A percentile compares a stretch with the other conserved stretches of the same genome.
phyloP scores from a whole-genome alignment of 2,329 filamentous ascomycete genomes.

The Cytospora chrysosperma region DNA sequence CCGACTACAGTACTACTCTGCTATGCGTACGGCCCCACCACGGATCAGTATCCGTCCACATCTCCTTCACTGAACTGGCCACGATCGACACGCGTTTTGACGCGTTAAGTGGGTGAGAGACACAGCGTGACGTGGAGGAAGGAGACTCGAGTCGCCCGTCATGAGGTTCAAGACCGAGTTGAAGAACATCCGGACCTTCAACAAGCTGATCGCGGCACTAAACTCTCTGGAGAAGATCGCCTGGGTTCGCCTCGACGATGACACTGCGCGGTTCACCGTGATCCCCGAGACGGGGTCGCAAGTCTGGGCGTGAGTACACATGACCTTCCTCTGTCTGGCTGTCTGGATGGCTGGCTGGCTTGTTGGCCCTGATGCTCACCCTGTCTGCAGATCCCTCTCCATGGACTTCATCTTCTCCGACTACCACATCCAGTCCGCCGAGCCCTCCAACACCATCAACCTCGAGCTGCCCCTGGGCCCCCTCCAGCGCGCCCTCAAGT shows the following conservation, averaged over 20 bases:
- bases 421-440: slow-evolving; percentile 83
- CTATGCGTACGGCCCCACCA: not conserved
- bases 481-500: slow-evolving; percentile 87
- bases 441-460: slow-evolving; percentile 85
- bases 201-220: slow-evolving; percentile 64
- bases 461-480: slow-evolving; percentile 89
- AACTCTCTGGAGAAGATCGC: slow-evolving; percentile 76
- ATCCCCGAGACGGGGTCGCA: slow-evolving; percentile 93
- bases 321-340: too few species aligned
- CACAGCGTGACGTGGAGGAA: not conserved
- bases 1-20: too few species aligned
- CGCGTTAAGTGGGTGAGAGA: slow-evolving; percentile 7
- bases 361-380: not conserved
- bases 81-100: slow-evolving; percentile 7
- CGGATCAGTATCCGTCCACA: not conserved
- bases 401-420: slow-evolving; percentile 85
- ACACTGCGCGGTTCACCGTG: slow-evolving; percentile 88
- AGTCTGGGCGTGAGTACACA: slow-evolving; percentile 89
- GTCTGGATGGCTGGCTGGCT: not conserved
- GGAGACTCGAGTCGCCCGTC: slow-evolving; percentile 31
- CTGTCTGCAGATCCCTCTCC: slow-evolving; percentile 48
- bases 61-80: not conserved
- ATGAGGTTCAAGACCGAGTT: slow-evolving; percentile 69
- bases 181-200: slow-evolving; percentile 65
- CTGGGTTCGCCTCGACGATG: slow-evolving; percentile 86